Evolutionary conservation across 768 basidiomycete species (phyloP), one percentile per base, ranked within the genome.

Genomic region (Gyrodon lividus): DNA sequence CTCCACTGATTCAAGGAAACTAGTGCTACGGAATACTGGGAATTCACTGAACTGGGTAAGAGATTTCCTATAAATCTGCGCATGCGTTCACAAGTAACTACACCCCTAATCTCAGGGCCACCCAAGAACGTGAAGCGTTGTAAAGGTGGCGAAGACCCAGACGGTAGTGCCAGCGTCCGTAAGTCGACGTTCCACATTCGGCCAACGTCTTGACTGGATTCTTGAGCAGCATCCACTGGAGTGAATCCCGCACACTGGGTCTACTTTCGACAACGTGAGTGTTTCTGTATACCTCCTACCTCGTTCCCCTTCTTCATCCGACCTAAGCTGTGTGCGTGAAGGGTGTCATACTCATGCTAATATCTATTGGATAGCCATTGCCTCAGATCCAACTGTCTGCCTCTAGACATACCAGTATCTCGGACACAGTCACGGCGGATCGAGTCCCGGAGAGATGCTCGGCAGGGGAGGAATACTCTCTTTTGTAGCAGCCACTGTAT

Each of bases 81-180:
- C 46, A 38, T 16, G 12, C 28, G 43, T 50, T 48, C 28, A 31
- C 28, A 46, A 54, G 33, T 26, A 37, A 50, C 31, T 51, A 22
- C 56, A 1, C n/a, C 22, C 17, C 23, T 26, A n/a, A 47, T 23
- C 20, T 10, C 43, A 69, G 64, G 59, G 54, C 43, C 67, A 16
- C 59, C 70, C 1, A 64, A 65, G 33, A 75, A 72, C 37, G 71
- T 74, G 37, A 74, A 65, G 43, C 71, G 70, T 43, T 78, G 76
- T 50, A 59, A 65, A 13, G 73, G 73, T 17, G 68, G 70, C 2
- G 80, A 82, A 55, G 76, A 82, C 46, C 71, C 74, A 9, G 47
- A 68, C 8, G 80, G 80, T 41, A 80, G 80, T 52, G 69, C 67
- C 26, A 78, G 71, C 5, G 74, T 79, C 42, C 67, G 79, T 81